Percentiles rank a stretch among this genome's conserved stretches.
Conservation (phyloP, 495 filamentous ascomycete genomes). For the Parathielavia hyrcaniae region DNA sequence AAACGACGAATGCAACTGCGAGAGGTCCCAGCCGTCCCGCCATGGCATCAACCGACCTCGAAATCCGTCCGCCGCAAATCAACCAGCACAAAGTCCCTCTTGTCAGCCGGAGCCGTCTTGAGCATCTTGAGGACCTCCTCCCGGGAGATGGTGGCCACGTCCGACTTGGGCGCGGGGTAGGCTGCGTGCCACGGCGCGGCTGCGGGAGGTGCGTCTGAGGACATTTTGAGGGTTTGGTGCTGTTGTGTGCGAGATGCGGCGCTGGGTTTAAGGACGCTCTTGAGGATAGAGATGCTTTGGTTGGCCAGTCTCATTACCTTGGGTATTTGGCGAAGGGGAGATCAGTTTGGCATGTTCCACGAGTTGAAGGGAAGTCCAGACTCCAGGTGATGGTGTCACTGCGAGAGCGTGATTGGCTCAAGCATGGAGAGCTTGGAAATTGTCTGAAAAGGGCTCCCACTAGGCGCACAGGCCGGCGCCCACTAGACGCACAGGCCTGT, state of each 20-base stretch:
- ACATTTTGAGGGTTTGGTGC: background rate
- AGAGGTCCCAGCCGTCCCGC: background rate
- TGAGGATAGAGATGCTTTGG: background rate
- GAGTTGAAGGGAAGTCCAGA: background rate
- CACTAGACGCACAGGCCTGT: too few species aligned
- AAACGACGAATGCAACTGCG: background rate
- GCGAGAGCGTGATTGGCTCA: background rate
- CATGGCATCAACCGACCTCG: constrained; percentile 41
- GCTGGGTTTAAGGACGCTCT: background rate
- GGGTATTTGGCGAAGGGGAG: background rate
- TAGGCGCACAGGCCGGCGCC: too few species aligned
- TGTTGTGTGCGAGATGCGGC: background rate
- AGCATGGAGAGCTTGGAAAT: too few species aligned
- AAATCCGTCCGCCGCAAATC: constrained; percentile 58
- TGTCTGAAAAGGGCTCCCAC: too few species aligned
- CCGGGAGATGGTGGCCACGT: constrained; percentile 25
- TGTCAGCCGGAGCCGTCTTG: constrained; percentile 21
- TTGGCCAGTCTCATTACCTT: background rate
- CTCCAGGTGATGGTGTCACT: background rate
- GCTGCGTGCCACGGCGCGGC: constrained; percentile 27
- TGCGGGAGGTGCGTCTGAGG: constrained; percentile 6
- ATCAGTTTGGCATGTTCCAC: background rate
- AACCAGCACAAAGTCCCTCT: constrained; percentile 54
- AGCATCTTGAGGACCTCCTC: constrained; percentile 29
- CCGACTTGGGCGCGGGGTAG: constrained; percentile 24